Base-by-base conservation (phyloP, 805 yeast genomes). In the Cyberlindnera sargentensis region DNA sequence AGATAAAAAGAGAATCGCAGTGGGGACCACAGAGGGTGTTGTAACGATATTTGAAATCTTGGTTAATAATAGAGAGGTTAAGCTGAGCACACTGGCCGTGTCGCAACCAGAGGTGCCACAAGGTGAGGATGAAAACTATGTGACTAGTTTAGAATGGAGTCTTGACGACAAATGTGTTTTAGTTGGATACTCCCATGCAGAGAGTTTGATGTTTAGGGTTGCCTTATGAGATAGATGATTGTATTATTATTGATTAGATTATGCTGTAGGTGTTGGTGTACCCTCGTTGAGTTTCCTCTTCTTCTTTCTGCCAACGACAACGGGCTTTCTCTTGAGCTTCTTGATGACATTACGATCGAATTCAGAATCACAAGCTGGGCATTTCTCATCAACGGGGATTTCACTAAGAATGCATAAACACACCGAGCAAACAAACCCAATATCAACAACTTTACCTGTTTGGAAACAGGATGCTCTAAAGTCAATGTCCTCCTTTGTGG, bases 381-480 rank as follows among this genome's bases (percentile, higher is more conserved):
- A 93, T 46, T 63, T 68, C 37, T 75, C 76, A 36, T 70, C 70
- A 0, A 70, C 73, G 1, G 97, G 96, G 2, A 84, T 72, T 31
- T 73, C 53, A 51, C 91, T 83, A 63, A 83, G 59, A 43, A 70
- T 85, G 58, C 97, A 90, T 20, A 91, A 66, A 60, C 99, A 93
- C 26, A 93, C 96, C 24, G 95, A 82, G 63, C 99, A 93, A 5
- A 93, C 97, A 55, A 77, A 90, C 0, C 98, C 99, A 35, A 91
- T 75, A 52, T 93, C 97, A 8, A 93, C 91, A 4, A 90, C 82
- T 53, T 80, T 77, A n/a, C 91, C 90, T 0, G 96, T 88, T 31
- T 88, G 66, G 56, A 88, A 91, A 63, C 99, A 93, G 15, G 95
- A 88, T 1, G 99, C 96, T 47, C 96, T 70, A 62, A 93, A 93